Base-by-base conservation (phyloP, 768 basidiomycete species). In the Auricularia auricula-judae region DNA sequence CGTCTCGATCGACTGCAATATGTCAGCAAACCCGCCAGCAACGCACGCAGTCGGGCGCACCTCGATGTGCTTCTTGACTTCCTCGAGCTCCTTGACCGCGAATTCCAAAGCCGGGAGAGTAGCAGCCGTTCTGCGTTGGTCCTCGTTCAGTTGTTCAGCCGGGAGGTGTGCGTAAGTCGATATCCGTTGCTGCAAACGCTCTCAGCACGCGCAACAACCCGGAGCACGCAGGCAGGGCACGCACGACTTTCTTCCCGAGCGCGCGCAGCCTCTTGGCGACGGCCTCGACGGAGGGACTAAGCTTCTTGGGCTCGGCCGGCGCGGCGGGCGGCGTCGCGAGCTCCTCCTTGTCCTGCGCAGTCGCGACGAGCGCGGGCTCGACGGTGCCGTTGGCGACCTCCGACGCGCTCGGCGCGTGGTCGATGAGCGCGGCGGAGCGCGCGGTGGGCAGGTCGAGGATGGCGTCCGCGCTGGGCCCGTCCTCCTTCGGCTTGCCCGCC, bases 61-160 rank as follows among this genome's bases (percentile, higher is more conserved):
- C 83, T 96, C 91, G 66, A 94, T 81, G 51, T 82, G 84, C 73
- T 89, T 93, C 74, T 88, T 89, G 54, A 93, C 83, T 65, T 94
- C 93, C 33, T 83, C 85, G 14, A 96, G 76, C 70, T 95, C 93
- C 70, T 90, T 91, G 68, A 86, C 82, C 47, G 86, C 79, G 10
- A 86, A 89, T 70, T 95, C 92, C 23, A 95, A 78, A 4, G 80
- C 78, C 10, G 93, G 83, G 54, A 96, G 83, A 18, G 83, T 86
- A 67, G 84, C 88, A 62, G 94, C 70, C 2, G 82, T 79, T 39
- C 86, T 84, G 67, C 82, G 88, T 76, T 97, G 93, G 74, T 96
- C 94, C 51, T 93, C 90, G 67, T 96, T 91, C 63, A 95, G 82
- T 70, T 88, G 87, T 63, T 86, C 85, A 3, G 81, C 73, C 34